These are phyloP conservation scores for Venturia asperata DNA, from an alignment of 2,329 filamentous ascomycete species.

Conservation along the genomic window DNA sequence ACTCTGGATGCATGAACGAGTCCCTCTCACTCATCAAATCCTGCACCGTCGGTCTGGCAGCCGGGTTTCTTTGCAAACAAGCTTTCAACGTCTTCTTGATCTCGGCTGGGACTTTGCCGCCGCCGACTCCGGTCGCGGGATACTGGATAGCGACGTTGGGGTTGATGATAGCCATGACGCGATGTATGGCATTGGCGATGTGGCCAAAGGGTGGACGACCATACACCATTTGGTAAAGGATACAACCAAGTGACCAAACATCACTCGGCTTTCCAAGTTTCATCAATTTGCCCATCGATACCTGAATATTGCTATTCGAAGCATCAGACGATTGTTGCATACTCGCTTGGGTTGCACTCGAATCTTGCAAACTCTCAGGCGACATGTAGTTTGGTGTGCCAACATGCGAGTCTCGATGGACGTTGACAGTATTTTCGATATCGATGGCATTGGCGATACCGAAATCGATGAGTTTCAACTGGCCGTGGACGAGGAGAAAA, in stretches of 20 bases:
- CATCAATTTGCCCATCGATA: constrained; percentile 64
- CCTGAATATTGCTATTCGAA: constrained; percentile 28
- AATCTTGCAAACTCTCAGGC: constrained; percentile 85
- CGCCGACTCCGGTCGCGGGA: constrained; percentile 61
- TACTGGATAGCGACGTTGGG: constrained; percentile 67
- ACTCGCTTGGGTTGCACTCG: constrained; percentile 51
- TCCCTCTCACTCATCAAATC: constrained; percentile 51
- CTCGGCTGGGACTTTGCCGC: constrained; percentile 46
- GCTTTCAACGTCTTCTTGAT: constrained; percentile 50
- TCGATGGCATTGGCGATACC: constrained; percentile 97
- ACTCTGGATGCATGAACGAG: constrained; percentile 52
- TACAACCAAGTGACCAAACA: constrained; percentile 93
- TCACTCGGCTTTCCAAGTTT: constrained; percentile 94
- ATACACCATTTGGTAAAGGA: constrained; percentile 96
- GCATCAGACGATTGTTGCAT: constrained; percentile 30
- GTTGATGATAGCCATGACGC: constrained; percentile 81
- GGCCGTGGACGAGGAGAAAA: constrained; percentile 85
- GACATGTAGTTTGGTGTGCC: constrained; percentile 99
- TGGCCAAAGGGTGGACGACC: constrained; percentile 94
- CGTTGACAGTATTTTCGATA: constrained; percentile 90
- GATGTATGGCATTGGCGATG: constrained; percentile 77
- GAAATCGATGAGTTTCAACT: constrained; percentile 94
- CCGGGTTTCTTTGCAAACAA: constrained; percentile 53
- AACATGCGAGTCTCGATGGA: constrained; percentile 90
- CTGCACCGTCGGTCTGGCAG: constrained; percentile 49